Evolutionary conservation across 306 rosid species (phyloP).

Genomic region (Vigna hirtella): DNA sequence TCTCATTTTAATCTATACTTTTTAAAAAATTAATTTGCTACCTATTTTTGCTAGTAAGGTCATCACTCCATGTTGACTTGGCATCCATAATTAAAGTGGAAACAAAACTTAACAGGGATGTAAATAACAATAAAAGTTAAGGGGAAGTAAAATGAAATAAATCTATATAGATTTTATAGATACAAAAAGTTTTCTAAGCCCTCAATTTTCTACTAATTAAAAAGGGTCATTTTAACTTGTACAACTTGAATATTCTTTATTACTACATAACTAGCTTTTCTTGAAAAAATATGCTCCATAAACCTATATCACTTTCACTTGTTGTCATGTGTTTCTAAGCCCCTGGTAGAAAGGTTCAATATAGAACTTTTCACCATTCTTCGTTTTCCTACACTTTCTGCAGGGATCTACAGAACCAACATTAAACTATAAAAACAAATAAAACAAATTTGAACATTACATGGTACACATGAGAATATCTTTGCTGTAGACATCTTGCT

Average conservation of each 20-base stretch:
- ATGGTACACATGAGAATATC: conserved; percentile 7
- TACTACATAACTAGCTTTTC: conserved; percentile 14
- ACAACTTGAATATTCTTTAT: conserved; percentile 36
- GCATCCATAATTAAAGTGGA: not conserved
- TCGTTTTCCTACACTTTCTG: not conserved
- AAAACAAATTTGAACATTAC: conserved; percentile 4
- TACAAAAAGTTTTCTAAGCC: not conserved
- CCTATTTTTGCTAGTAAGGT: too few species aligned
- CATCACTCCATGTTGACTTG: not conserved
- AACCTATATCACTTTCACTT: conserved; percentile 27
- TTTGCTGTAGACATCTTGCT: conserved; percentile 31
- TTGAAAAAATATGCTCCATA: not conserved
- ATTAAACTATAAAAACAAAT: not conserved
- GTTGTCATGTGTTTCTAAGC: not conserved
- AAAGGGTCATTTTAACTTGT: not conserved
- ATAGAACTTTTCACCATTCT: not conserved
- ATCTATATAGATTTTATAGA: not conserved
- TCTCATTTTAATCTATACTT: too few species aligned
- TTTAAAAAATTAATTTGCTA: too few species aligned
- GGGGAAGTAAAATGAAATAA: not conserved
- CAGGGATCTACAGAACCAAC: not conserved
- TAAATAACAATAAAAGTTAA: not conserved
- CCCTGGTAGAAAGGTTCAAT: not conserved
- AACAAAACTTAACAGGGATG: not conserved
- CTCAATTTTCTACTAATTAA: not conserved